Evolutionary conservation across 2,329 filamentous ascomycete species (phyloP).

Genomic region (Aciculosporium take): DNA sequence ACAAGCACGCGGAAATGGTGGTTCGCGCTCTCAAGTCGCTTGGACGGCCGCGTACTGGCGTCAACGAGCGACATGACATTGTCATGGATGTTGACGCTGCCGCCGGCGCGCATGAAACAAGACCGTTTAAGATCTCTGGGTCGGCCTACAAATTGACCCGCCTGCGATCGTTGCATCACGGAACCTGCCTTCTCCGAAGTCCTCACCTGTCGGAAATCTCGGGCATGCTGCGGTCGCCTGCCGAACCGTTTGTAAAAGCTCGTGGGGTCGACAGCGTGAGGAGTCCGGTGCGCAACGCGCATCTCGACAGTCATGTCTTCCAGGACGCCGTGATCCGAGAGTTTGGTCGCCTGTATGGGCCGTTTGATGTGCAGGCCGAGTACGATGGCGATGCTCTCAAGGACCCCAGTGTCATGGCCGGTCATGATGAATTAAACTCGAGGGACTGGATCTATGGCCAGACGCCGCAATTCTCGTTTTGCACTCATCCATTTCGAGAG

Average conservation of each 20-base stretch:
- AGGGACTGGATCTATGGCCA: slow-evolving; percentile 69
- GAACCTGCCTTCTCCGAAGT: slow-evolving; percentile 71
- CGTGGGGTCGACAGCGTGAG: slow-evolving; percentile 85
- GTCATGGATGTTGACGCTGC: slow-evolving; percentile 43
- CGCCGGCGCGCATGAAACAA: slow-evolving; percentile 4
- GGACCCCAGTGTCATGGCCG: slow-evolving; percentile 33
- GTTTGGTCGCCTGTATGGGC: slow-evolving; percentile 54
- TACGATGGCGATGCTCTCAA: slow-evolving; percentile 37
- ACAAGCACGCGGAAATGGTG: slow-evolving; percentile 86
- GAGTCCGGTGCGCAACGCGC: slow-evolving; percentile 69
- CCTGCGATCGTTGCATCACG: slow-evolving; percentile 73
- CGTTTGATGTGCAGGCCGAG: slow-evolving; percentile 17
- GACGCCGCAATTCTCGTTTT: slow-evolving; percentile 70
- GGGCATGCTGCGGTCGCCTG: slow-evolving; percentile 61
- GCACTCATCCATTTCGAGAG: slow-evolving; percentile 42
- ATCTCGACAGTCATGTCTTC: slow-evolving; percentile 33
- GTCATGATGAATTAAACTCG: slow-evolving; percentile 31
- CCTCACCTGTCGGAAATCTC: slow-evolving; percentile 59
- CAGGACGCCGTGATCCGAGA: slow-evolving; percentile 44
- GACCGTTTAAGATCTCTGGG: slow-evolving; percentile 68
- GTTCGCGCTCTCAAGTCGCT: slow-evolving; percentile 59
- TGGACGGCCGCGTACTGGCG: slow-evolving; percentile 45
- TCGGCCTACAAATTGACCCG: slow-evolving; percentile 90
- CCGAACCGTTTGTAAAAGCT: slow-evolving; percentile 59
- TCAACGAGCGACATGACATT: slow-evolving; percentile 90